phyloP scores from a whole-genome alignment of 306 rosid genomes.

The Sicyos edulis region DNA sequence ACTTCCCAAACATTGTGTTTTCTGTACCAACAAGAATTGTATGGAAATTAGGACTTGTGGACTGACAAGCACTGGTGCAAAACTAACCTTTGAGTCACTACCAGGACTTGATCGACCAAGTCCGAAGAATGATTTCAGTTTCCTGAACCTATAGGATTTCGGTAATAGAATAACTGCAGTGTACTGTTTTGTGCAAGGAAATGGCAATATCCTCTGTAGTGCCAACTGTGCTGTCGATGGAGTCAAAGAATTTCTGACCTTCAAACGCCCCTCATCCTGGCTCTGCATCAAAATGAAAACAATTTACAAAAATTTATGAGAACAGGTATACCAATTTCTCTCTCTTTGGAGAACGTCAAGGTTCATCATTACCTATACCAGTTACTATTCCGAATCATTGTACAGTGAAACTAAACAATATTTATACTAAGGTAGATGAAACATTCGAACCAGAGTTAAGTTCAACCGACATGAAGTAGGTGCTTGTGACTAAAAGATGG shows the following conservation, averaged over 20 bases:
- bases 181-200: conserved; percentile 74
- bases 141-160: conserved; percentile 42
- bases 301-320: conserved; percentile 3
- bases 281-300: conserved; percentile 35
- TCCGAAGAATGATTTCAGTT: conserved; percentile 51
- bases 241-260: conserved; percentile 57
- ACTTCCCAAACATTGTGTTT: background rate
- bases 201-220: conserved; percentile 67
- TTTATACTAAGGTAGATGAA: background rate
- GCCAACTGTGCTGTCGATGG: conserved; percentile 60
- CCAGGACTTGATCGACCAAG: conserved; percentile 33
- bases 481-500: no score
- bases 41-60: conserved; percentile 9
- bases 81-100: conserved; percentile 61
- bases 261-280: conserved; percentile 71
- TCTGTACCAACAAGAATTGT: background rate
- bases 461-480: no score
- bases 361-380: background rate
- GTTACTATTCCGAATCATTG: background rate
- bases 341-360: background rate
- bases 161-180: conserved; percentile 86
- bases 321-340: background rate
- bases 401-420: background rate
- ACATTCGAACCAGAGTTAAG: background rate
- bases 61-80: background rate